Evolutionary conservation across 2,329 filamentous ascomycete species (phyloP).

Genomic region (Graphiopsis chlorocephala): DNA sequence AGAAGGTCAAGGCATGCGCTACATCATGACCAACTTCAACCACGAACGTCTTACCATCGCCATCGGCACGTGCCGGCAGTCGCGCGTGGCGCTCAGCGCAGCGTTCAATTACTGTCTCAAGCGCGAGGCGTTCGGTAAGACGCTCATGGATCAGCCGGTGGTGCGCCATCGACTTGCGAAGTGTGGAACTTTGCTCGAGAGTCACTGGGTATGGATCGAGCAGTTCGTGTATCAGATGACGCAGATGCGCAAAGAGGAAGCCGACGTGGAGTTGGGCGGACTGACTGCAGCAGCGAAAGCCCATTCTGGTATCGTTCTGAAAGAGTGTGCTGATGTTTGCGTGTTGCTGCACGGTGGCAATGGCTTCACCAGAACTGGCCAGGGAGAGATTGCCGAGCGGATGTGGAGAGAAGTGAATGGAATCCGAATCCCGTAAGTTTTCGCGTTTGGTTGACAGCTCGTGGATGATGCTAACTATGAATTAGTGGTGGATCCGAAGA

Average conservation of each 20-base stretch:
- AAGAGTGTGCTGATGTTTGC: slow-evolving; percentile 67
- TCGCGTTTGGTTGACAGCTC: neutral
- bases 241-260: slow-evolving; percentile 57
- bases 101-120: slow-evolving; percentile 64
- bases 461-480: slow-evolving; percentile 16
- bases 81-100: slow-evolving; percentile 57
- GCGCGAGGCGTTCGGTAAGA: slow-evolving; percentile 65
- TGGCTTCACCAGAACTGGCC: slow-evolving; percentile 66
- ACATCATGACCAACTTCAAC: slow-evolving; percentile 63
- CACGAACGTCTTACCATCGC: slow-evolving; percentile 69
- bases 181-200: slow-evolving; percentile 65
- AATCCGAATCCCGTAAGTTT: slow-evolving; percentile 30
- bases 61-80: slow-evolving; percentile 61
- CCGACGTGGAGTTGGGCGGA: slow-evolving; percentile 65
- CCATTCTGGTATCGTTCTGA: slow-evolving; percentile 67
- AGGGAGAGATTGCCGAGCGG: slow-evolving; percentile 70
- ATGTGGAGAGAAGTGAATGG: slow-evolving; percentile 40
- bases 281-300: slow-evolving; percentile 71
- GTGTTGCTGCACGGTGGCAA: slow-evolving; percentile 72
- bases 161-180: slow-evolving; percentile 72
- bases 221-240: slow-evolving; percentile 67
- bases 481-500: slow-evolving; percentile 64
- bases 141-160: slow-evolving; percentile 70
- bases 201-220: slow-evolving; percentile 70
- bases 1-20: slow-evolving; percentile 70